Percentiles rank a stretch among this genome's conserved stretches.
These are phyloP conservation scores for Thelonectria discophora DNA, from an alignment of 2,329 filamentous ascomycete genomes.

Conservation along the genomic window DNA sequence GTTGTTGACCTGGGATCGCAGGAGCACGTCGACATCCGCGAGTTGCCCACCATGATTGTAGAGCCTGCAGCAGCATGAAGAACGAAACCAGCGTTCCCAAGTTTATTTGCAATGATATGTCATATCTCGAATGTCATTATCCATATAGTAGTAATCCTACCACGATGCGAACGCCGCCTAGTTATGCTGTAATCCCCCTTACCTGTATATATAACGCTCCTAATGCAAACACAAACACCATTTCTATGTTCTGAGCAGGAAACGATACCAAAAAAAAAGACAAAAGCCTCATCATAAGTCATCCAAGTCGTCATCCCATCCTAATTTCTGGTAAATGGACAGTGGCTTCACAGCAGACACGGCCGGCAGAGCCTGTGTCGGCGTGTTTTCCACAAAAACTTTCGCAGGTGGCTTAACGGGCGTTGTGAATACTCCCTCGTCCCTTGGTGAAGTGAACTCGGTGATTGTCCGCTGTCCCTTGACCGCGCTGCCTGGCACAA, in stretches of 20 bases:
- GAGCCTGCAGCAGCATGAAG: conserved; percentile 44
- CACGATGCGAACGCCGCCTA: conserved; percentile 36
- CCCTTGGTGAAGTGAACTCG: conserved; percentile 26
- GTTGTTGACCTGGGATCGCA: conserved; percentile 78
- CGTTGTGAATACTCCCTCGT: conserved; percentile 48
- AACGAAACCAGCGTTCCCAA: conserved; percentile 21
- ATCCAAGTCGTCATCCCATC: conserved; percentile 67
- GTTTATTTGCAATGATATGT: conserved; percentile 31
- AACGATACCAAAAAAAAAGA: not conserved
- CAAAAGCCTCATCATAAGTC: conserved; percentile 50
- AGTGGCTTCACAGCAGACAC: conserved; percentile 41
- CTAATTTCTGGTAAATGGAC: conserved; percentile 64
- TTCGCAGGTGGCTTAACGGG: conserved; percentile 48
- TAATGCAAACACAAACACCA: conserved; percentile 37
- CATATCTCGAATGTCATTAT: conserved; percentile 38
- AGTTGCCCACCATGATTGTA: conserved; percentile 75
- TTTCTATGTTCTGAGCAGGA: conserved; percentile 35
- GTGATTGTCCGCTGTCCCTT: conserved; percentile 30
- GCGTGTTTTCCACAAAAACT: conserved; percentile 24
- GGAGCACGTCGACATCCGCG: conserved; percentile 79
- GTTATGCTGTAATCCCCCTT: conserved; percentile 34
- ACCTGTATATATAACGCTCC: conserved; percentile 30
- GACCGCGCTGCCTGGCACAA: conserved; percentile 25
- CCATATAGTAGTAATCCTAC: conserved; percentile 34
- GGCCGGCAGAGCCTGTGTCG: conserved; percentile 25